phyloP scores from a whole-genome alignment of 768 basidiomycete species.

The Tricholoma sp. region DNA sequence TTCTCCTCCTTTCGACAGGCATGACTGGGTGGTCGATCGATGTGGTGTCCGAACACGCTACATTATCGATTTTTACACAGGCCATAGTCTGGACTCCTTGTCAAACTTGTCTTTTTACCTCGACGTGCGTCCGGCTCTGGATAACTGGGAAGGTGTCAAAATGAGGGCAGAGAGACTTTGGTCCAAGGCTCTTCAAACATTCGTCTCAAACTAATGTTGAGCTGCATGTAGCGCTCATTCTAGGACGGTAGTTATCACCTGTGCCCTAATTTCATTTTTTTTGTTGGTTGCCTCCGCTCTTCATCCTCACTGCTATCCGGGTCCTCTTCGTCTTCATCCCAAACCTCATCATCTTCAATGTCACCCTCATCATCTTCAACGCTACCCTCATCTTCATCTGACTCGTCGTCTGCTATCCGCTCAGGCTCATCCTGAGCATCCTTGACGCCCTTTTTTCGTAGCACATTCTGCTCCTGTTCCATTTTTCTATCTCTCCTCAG shows the following conservation, averaged over 20 bases:
- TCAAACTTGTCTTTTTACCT: conserved; percentile 81
- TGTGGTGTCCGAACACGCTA: conserved; percentile 88
- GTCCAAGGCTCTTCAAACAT: conserved; percentile 20
- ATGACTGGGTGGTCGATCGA: conserved; percentile 95
- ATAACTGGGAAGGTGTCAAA: conserved; percentile 89
- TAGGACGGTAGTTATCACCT: conserved; percentile 32
- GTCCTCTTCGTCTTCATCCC: conserved; percentile 64
- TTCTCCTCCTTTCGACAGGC: conserved; percentile 90
- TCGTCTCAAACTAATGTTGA: not conserved
- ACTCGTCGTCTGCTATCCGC: conserved; percentile 31
- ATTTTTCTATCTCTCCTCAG: conserved; percentile 73
- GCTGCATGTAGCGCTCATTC: not conserved
- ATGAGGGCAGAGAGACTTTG: conserved; percentile 67
- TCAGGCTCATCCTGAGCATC: conserved; percentile 25
- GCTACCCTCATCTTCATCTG: conserved; percentile 29
- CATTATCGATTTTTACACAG: conserved; percentile 98
- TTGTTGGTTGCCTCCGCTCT: conserved; percentile 37
- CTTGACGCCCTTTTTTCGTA: conserved; percentile 63
- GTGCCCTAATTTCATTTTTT: conserved; percentile 48
- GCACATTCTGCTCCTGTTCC: conserved; percentile 90
- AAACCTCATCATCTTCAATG: conserved; percentile 30
- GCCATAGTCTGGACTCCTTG: conserved; percentile 44
- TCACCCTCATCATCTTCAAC: conserved; percentile 21
- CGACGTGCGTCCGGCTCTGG: conserved; percentile 91
- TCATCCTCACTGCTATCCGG: conserved; percentile 50